Base-by-base conservation (phyloP, 805 yeast genomes). In the Zygotorulaspora florentina region DNA sequence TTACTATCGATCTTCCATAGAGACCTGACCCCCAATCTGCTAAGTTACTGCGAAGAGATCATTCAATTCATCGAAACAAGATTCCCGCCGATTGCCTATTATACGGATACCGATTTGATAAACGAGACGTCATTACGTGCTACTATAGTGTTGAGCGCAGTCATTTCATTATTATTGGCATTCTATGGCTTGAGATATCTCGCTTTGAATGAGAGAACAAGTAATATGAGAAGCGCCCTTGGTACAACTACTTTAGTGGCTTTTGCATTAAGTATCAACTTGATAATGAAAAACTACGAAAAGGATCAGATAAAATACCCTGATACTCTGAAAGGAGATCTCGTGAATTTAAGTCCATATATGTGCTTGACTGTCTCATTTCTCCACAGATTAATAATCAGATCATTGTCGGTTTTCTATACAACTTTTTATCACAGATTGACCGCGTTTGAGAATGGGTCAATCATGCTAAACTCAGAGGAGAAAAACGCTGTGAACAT, bases 241-340 rank as follows among this genome's bases (percentile, higher is more conserved):
- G 34, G 52, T 10, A 53, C 52, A 27, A 35, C 48, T 2, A 39
- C 51, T 1, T 35, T 59, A 16, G 41, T 58, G 8, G 42, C 58
- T 10, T 47, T 57, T 25, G 31, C 58, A 4, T 11, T 57, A n/a
- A 37, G 44, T 17, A 47, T 47, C 13, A 52, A 52, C 31, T 26
- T 54, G 2, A 44, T 49, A 0, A 30, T 31, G 8, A 31, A 43
- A 10, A 45, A 55, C 13, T 52, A 41, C 31, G 41, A 44, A 26
- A 20, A 52, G 12, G 67, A 63, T 38, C 44, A 50, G 38, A 27
- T 44, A 38, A 30, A 46, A 10, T 55, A 47, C 37, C 55, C 64
- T 7, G 48, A 55, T 8, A 31, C 48, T 8, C n/a, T 54, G 2
- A 27, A 40, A 8, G 36, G 35, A 2, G 42, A 39, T 8, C 26